These are phyloP conservation scores for Halenospora varia DNA, from an alignment of 495 filamentous ascomycete species.

Conservation along the genomic window DNA sequence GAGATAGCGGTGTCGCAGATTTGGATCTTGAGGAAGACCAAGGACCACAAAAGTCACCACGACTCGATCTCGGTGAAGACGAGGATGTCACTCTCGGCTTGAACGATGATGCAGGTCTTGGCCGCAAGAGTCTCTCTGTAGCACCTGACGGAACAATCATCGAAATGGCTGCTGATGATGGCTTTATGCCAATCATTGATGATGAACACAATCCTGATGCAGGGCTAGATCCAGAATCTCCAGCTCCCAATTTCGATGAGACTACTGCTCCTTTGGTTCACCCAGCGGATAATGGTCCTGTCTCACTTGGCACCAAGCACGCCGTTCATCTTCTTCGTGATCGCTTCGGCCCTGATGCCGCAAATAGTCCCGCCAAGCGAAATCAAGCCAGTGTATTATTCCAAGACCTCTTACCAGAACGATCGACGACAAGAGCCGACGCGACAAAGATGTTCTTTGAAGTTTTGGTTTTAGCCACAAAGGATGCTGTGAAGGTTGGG, in stretches of 20 bases:
- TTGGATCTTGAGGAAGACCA: slow-evolving; percentile 59
- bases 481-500: slow-evolving; percentile 97
- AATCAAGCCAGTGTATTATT: slow-evolving; percentile 79
- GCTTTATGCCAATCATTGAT: slow-evolving; percentile 28
- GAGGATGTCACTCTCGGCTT: slow-evolving; percentile 48
- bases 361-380: slow-evolving; percentile 56
- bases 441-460: slow-evolving; percentile 99
- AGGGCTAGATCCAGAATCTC: slow-evolving; percentile 24
- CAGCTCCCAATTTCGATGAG: slow-evolving; percentile 60
- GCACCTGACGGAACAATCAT: slow-evolving; percentile 51
- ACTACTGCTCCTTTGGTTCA: slow-evolving; percentile 69
- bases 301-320: slow-evolving; percentile 87
- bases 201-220: slow-evolving; percentile 35
- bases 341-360: slow-evolving; percentile 66
- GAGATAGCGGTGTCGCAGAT: slow-evolving; percentile 82
- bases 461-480: slow-evolving; percentile 89
- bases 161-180: slow-evolving; percentile 62
- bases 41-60: slow-evolving; percentile 52
- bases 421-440: slow-evolving; percentile 71
- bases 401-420: slow-evolving; percentile 85
- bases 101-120: slow-evolving; percentile 46
- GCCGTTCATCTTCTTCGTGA: slow-evolving; percentile 93
- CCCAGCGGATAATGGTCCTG: slow-evolving; percentile 74
- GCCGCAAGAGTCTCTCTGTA: slow-evolving; percentile 46
- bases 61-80: slow-evolving; percentile 62